Evolutionary conservation across 2,329 filamentous ascomycete species (phyloP).

Genomic region (Trichoderma aggressivum): DNA sequence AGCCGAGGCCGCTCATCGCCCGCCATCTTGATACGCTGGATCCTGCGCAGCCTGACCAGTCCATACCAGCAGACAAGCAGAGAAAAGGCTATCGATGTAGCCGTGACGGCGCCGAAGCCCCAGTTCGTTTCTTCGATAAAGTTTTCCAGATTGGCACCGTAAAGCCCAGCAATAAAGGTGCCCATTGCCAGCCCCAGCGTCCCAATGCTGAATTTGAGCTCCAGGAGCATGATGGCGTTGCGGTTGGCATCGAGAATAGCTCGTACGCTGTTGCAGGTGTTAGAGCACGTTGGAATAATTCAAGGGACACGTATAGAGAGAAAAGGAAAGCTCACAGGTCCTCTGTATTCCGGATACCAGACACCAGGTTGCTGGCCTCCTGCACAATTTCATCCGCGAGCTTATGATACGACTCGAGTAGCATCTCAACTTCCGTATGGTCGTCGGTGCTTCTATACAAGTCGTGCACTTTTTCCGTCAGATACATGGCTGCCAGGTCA

Average conservation of each 20-base stretch:
- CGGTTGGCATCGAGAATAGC: constrained; percentile 97
- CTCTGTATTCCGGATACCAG: constrained; percentile 94
- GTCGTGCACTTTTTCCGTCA: constrained; percentile 81
- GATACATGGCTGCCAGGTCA: constrained; percentile 90
- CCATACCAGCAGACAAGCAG: constrained; percentile 80
- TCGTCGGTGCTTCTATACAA: constrained; percentile 73
- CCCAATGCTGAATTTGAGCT: constrained; percentile 93
- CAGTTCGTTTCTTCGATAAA: constrained; percentile 92
- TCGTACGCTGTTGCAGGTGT: constrained; percentile 64
- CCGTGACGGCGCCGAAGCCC: constrained; percentile 76
- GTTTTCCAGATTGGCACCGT: constrained; percentile 99
- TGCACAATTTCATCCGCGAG: constrained; percentile 98
- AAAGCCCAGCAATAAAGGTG: constrained; percentile 95
- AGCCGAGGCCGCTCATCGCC: constrained; percentile 40
- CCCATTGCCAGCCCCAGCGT: constrained; percentile 93
- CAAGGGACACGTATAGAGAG: neutral
- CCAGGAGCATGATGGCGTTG: constrained; percentile 95
- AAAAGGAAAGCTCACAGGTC: constrained; percentile 72
- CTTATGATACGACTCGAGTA: constrained; percentile 96
- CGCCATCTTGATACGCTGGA: constrained; percentile 86
- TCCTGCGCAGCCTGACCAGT: constrained; percentile 74
- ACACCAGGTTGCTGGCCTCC: constrained; percentile 87
- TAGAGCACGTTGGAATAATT: neutral
- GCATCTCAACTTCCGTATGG: constrained; percentile 94
- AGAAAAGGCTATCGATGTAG: constrained; percentile 67